Evolutionary conservation across 441 rosid species (phyloP).

Genomic region (Gossypium schwendimanii): DNA sequence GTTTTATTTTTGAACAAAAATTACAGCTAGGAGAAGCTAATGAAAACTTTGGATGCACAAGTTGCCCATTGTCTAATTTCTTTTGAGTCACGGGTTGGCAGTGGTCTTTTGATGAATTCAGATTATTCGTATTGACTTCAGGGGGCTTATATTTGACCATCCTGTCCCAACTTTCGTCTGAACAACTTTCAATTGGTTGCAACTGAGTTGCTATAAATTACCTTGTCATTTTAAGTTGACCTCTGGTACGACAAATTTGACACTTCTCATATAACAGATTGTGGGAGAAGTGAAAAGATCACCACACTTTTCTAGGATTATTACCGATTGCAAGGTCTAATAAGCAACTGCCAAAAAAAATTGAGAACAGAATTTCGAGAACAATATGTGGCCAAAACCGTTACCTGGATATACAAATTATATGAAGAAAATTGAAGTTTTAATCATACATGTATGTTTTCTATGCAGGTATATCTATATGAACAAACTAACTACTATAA

Average conservation of each 20-base stretch:
- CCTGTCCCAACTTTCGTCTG: background rate
- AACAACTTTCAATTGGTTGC: background rate
- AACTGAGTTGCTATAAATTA: background rate
- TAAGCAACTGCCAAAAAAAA: background rate
- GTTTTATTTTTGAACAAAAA: background rate
- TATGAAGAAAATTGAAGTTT: background rate
- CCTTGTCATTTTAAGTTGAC: background rate
- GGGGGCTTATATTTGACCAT: too few relatives aligned
- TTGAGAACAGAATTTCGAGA: background rate
- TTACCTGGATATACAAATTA: slow-evolving; percentile 9
- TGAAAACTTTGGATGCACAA: too few relatives aligned
- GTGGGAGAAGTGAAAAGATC: slow-evolving; percentile 8
- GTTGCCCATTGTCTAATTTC: too few relatives aligned
- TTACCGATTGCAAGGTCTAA: background rate
- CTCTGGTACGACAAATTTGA: background rate
- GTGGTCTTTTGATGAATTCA: too few relatives aligned
- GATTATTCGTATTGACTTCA: too few relatives aligned
- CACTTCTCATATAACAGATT: background rate
- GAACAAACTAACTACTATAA: background rate
- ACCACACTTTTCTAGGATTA: background rate
- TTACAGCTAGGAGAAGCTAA: too few relatives aligned
- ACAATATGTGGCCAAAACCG: slow-evolving; percentile 12
- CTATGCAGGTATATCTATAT: background rate
- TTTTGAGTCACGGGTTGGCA: too few relatives aligned
- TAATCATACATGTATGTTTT: slow-evolving; percentile 1